Conservation (phyloP, 1,139 yeast species). For the Nakaseomyces glabratus region DNA sequence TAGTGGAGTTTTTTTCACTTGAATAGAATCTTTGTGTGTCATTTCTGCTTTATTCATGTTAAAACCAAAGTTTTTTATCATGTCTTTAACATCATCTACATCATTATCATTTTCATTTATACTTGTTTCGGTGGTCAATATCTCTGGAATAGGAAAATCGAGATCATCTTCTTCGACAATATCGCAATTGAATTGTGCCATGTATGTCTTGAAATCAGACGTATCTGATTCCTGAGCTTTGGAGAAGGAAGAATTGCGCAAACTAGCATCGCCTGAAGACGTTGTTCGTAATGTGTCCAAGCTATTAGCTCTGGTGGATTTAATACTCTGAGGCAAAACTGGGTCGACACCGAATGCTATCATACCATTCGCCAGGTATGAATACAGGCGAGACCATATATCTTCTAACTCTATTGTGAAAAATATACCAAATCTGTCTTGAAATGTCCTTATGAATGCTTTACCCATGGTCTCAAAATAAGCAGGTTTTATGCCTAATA, state of each 20-base stretch:
- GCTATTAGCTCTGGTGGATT: neutral
- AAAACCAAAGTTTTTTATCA: conserved; percentile 1
- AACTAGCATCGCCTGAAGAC: conserved; percentile 3
- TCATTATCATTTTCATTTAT: conserved; percentile 3
- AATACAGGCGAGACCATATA: conserved; percentile 59
- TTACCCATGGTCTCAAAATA: conserved; percentile 75
- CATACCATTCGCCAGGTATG: conserved; percentile 53
- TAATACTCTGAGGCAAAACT: conserved; percentile 1
- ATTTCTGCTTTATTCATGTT: too few species aligned
- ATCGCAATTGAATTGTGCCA: conserved; percentile 5
- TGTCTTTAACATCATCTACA: neutral
- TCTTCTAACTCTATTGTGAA: conserved; percentile 44
- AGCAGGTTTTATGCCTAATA: conserved; percentile 62
- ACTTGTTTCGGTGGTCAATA: conserved; percentile 1
- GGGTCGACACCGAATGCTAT: conserved; percentile 63
- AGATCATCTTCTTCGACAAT: conserved; percentile 5
- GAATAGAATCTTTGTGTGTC: too few species aligned
- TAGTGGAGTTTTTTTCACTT: too few species aligned
- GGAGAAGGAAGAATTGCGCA: neutral
- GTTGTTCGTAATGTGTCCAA: neutral
- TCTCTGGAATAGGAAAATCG: conserved; percentile 4
- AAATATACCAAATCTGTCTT: conserved; percentile 50
- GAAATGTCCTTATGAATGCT: conserved; percentile 64
- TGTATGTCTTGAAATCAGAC: conserved; percentile 2
- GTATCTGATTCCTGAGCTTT: neutral